Conservation (phyloP, 1,139 yeast genomes). For the Arxiozyma bovina region DNA sequence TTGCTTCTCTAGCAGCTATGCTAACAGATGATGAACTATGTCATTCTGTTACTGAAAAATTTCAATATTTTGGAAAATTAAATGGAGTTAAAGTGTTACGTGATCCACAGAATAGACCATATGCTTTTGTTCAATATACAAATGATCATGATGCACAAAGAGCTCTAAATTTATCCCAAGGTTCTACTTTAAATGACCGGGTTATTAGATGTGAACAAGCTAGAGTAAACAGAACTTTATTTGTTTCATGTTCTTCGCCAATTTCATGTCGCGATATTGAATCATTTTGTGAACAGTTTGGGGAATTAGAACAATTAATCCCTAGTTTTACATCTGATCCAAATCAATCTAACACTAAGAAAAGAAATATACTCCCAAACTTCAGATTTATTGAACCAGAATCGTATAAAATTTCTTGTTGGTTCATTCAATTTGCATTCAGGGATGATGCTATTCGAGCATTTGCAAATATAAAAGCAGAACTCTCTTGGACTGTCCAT, state of each 20-base stretch:
- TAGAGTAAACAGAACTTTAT: constrained; percentile 78
- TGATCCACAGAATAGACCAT: constrained; percentile 77
- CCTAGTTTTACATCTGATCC: constrained; percentile 35
- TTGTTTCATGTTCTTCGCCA: constrained; percentile 33
- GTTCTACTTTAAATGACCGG: constrained; percentile 61
- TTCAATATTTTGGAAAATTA: constrained; percentile 58
- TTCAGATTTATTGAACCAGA: not conserved
- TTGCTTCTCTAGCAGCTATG: constrained; percentile 63
- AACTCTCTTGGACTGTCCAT: constrained; percentile 48
- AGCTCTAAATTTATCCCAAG: constrained; percentile 66
- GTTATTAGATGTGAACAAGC: constrained; percentile 83
- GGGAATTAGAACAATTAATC: constrained; percentile 64
- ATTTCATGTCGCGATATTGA: constrained; percentile 31
- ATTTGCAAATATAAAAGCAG: constrained; percentile 57
- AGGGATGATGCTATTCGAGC: constrained; percentile 90
- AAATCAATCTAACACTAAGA: not conserved
- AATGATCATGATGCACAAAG: constrained; percentile 58
- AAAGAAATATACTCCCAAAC: not conserved
- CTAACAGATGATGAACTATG: constrained; percentile 62
- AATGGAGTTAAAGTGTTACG: constrained; percentile 76
- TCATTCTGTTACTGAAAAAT: constrained; percentile 56
- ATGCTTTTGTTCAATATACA: constrained; percentile 85
- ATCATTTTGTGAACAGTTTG: constrained; percentile 43
- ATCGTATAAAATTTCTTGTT: constrained; percentile 34
- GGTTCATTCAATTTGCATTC: constrained; percentile 77